Percentiles rank a stretch among this genome's conserved stretches.
phyloP scores from a whole-genome alignment of 2,329 filamentous ascomycete species.

The Diatrype stigma region DNA sequence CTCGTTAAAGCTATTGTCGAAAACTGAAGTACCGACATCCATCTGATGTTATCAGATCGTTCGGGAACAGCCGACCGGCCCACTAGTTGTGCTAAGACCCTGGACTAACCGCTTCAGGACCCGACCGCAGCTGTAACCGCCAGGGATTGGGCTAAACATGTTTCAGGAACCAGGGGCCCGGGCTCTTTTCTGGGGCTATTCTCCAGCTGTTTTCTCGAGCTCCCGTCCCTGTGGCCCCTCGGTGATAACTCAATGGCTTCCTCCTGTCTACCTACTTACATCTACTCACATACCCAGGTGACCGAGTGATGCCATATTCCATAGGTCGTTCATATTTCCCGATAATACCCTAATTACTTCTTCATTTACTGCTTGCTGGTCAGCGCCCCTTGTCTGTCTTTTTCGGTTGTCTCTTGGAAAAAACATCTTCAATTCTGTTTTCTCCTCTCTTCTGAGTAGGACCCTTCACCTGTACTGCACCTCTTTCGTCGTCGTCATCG shows the following conservation, averaged over 20 bases:
- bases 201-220: neutral
- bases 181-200: no score
- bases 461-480: no score
- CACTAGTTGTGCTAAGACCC: neutral
- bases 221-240: conserved; percentile 2
- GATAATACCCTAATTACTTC: conserved; percentile 3
- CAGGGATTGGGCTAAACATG: neutral
- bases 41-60: neutral
- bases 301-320: neutral
- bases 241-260: no score
- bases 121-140: neutral
- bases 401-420: neutral
- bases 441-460: neutral
- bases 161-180: neutral
- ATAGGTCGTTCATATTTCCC: neutral
- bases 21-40: no score
- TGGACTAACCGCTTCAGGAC: neutral
- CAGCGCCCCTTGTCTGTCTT: conserved; percentile 10
- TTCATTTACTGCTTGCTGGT: conserved; percentile 22
- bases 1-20: no score
- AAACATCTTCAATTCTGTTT: neutral
- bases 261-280: conserved; percentile 2
- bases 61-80: neutral
- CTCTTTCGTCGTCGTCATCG: no score
- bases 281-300: no score